Base-by-base conservation (phyloP, 495 filamentous ascomycete genomes). In the Letharia columbiana region DNA sequence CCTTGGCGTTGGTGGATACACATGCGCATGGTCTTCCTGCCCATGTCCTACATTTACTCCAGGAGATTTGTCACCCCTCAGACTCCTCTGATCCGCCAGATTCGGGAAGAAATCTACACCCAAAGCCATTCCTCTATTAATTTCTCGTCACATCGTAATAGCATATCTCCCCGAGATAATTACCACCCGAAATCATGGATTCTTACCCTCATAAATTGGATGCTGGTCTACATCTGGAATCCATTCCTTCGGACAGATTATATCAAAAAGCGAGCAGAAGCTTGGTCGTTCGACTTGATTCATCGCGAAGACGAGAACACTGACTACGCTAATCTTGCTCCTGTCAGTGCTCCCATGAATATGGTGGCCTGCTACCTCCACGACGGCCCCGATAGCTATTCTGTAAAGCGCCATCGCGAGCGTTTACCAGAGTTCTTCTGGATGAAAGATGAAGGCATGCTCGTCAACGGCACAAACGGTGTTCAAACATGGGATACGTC, bases 1-100 rank as follows among this genome's bases (percentile, higher is more conserved):
- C 94, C 95, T 0, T 98, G 95, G 94, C 82, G 91, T 58, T 98
- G 94, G 94, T 98, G 94, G 94, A 91, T 96, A 68, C 94, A 98
- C 68, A 96, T 96, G 76, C 91, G 94, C 20, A 85, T 88, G 74
- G 93, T 98, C 41, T 96, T 92, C 74, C 75, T 96, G 45, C 89
- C 93, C 13, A 96, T 98, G 91, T 86, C 88, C 17, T 98, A 87
- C 71, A 79, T 97, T 49, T 96, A 87, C 79, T 93, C 91, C 10
- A 88, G 87, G 77, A 82, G 82, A 54, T 95, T 87, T 81, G 81
- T 82, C 15, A 85, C 84, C 65, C 89, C 90, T 23, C 78, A 87
- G 62, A 90, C 87, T 59, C 84, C 89, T 13, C 68, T 93, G 2
- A 90, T 88, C 60, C 82, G 80, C 20, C 82, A 84, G 63, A 79